Evolutionary conservation across 2,329 filamentous ascomycete species (phyloP), one percentile per base, ranked within the genome.

Genomic region (Plenodomus tracheiphilus): DNA sequence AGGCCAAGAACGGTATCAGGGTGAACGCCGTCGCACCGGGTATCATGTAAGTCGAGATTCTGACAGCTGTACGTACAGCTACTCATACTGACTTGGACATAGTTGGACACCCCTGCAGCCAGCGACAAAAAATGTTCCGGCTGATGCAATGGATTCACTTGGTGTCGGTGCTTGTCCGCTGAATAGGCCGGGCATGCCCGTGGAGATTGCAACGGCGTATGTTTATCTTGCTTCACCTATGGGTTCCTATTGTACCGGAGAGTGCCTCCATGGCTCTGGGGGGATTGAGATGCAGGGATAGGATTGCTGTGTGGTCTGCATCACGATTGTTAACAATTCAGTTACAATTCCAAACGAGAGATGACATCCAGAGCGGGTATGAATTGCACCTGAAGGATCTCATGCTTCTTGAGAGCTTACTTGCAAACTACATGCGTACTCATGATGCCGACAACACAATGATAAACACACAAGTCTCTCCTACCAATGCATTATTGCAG

Each of bases 21-120:
- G 86, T 90, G 54, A 91, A 90, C 56, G 82, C 82, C 19, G 80
- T 93, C 1, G 88, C 86, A 11, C 89, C 88, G 0, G 88, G 89
- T 0, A 88, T 36, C 61, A 56, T 60, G 48, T 57, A 35, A 58
- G 74, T 74, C 9, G 10, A 40, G 17, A 8, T 28, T 15, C 6
- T 11, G 1, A 19, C 22, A 3, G 4, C 42, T 13, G 17, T 13
- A 8, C 20, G 21, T 3, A 17, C 8, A n/a, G n/a, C 22, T 13
- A 6, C 6, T 2, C 2, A 22, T 10, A 39, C 34, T 43, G 28
- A 48, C n/a, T 32, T 4, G 19, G 7, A 4, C 32, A 3, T 25
- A 54, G 54, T 7, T 58, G 58, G 54, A 61, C 58, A 8, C 56
- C 58, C 4, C 37, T 61, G 1, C 50, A 58, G 10, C 48, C 56